phyloP scores from a whole-genome alignment of 2,329 filamentous ascomycete species.

The Aspergillus intermedius region DNA sequence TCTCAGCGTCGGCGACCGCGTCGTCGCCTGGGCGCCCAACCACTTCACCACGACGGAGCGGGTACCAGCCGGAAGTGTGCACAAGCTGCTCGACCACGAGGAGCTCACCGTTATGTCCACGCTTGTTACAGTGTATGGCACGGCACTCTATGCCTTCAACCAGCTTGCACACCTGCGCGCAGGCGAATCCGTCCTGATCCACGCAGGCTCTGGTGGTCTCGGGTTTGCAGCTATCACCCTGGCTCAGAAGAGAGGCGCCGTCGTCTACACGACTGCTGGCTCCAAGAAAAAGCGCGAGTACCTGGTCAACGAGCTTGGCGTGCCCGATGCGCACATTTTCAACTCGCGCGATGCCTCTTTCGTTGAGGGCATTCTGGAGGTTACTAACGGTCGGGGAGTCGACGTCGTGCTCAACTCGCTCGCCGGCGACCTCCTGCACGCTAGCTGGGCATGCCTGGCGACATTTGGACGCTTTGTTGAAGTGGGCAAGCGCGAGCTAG shows the following conservation, averaged over 20 bases:
- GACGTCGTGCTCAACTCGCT: slow-evolving; percentile 14
- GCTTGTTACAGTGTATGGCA: neutral
- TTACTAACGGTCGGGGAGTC: slow-evolving; percentile 3
- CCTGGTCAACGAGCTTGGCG: slow-evolving; percentile 12
- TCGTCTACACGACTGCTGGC: neutral
- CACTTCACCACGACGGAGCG: slow-evolving; percentile 3
- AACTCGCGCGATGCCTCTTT: slow-evolving; percentile 3
- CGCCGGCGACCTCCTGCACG: slow-evolving; percentile 12
- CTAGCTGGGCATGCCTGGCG: slow-evolving; percentile 17
- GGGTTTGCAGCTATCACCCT: neutral
- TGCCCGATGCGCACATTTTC: slow-evolving; percentile 9
- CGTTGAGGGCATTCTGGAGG: neutral
- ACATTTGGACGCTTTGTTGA: slow-evolving; percentile 8
- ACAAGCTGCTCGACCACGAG: neutral
- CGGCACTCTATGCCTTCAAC: neutral
- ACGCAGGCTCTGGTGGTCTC: neutral
- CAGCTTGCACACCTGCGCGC: neutral
- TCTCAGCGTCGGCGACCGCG: slow-evolving; percentile 10
- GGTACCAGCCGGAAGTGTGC: neutral
- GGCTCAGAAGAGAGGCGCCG: neutral
- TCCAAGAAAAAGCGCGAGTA: neutral
- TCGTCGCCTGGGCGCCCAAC: slow-evolving; percentile 9
- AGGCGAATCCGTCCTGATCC: neutral
- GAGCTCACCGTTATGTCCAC: neutral
- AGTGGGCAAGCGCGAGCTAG: slow-evolving; percentile 9